These are phyloP conservation scores for Rhizophagus clarus DNA, from an alignment of 192 early-diverging fungal genomes.

Conservation along the genomic window DNA sequence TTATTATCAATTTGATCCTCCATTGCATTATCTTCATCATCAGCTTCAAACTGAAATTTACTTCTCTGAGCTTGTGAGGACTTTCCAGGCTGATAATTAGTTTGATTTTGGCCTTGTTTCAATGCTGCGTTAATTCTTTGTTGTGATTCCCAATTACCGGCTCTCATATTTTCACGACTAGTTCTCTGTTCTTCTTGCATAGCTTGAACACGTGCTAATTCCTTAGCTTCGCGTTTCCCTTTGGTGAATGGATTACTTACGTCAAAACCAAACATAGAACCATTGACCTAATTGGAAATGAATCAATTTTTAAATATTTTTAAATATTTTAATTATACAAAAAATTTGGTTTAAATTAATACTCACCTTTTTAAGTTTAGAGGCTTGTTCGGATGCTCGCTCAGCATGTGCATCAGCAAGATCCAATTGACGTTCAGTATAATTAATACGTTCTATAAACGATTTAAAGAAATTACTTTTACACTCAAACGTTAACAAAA, in stretches of 20 bases:
- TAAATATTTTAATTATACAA: too few relatives aligned
- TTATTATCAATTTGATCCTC: conserved; percentile 75
- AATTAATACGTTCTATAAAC: conserved; percentile 40
- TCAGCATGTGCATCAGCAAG: conserved; percentile 62
- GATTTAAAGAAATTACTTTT: too few relatives aligned
- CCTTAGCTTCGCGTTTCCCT: conserved; percentile 58
- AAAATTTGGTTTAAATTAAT: neutral
- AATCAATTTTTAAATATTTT: neutral
- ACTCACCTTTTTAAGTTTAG: conserved; percentile 53
- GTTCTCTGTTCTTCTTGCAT: conserved; percentile 55
- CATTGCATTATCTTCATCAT: conserved; percentile 62
- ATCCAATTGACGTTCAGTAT: conserved; percentile 68
- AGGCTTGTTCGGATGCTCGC: conserved; percentile 52
- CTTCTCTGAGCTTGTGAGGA: conserved; percentile 42
- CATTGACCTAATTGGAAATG: conserved; percentile 49
- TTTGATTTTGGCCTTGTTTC: conserved; percentile 22
- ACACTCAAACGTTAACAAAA: neutral
- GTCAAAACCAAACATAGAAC: conserved; percentile 73
- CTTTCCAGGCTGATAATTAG: conserved; percentile 45
- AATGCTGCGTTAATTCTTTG: conserved; percentile 55
- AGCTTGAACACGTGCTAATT: conserved; percentile 51
- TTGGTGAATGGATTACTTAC: conserved; percentile 70
- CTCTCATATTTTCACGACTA: conserved; percentile 55
- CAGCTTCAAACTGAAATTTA: conserved; percentile 68
- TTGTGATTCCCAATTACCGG: conserved; percentile 58